Evolutionary conservation across 306 rosid genomes (phyloP).

Genomic region (Vigna mungo): DNA sequence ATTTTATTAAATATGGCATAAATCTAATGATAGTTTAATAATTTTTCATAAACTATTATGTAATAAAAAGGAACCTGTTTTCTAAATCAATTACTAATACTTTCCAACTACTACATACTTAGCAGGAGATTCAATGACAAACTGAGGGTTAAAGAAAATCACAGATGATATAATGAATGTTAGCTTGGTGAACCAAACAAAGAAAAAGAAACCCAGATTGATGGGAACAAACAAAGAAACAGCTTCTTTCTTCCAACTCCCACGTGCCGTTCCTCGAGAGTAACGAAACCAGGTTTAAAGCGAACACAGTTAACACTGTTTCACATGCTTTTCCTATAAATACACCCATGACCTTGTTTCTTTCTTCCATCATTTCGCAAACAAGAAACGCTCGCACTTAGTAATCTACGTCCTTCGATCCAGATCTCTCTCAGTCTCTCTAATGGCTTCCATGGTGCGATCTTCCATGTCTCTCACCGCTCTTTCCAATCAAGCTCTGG

Average conservation of each 20-base stretch:
- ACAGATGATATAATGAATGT: too few relatives aligned
- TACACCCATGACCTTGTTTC: background rate
- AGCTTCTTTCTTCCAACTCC: too few relatives aligned
- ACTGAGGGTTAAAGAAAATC: too few relatives aligned
- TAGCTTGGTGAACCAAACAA: background rate
- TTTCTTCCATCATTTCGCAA: background rate
- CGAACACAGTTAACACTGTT: too few relatives aligned
- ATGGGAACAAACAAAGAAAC: background rate
- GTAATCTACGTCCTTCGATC: constrained; percentile 59
- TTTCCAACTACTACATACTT: too few relatives aligned
- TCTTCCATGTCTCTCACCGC: constrained; percentile 50
- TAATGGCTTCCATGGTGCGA: constrained; percentile 57
- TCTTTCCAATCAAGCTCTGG: constrained; percentile 52
- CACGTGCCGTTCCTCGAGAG: constrained; percentile 13
- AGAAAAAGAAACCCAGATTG: background rate
- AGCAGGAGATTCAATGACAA: too few relatives aligned
- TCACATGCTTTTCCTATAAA: background rate
- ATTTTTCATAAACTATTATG: too few relatives aligned
- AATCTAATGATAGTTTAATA: too few relatives aligned
- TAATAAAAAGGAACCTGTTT: too few relatives aligned
- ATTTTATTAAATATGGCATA: too few relatives aligned
- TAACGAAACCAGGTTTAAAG: background rate
- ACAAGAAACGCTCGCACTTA: constrained; percentile 26
- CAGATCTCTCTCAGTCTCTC: constrained; percentile 35
- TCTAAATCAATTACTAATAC: too few relatives aligned